A percentile compares a stretch with the other conserved stretches of the same genome.
Evolutionary conservation across 2,329 filamentous ascomycete species (phyloP).

Genomic region (Leptographium lundbergii): DNA sequence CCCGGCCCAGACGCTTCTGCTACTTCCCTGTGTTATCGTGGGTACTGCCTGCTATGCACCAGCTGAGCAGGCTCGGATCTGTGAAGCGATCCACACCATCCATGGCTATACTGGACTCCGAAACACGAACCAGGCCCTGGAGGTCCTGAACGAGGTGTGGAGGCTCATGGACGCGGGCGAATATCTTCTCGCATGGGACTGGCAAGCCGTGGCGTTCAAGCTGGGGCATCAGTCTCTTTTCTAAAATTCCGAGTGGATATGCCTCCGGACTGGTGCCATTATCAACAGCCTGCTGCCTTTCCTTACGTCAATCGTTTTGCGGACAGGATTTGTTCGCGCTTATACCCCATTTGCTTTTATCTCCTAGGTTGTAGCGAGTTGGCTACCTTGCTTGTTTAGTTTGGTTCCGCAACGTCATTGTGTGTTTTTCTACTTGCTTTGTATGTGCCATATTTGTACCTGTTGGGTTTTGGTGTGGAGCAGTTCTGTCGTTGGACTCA

Average conservation of each 20-base stretch:
- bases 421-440: background rate
- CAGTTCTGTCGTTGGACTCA: too few species aligned
- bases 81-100: conserved; percentile 34
- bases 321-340: too few species aligned
- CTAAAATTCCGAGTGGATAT: conserved; percentile 7
- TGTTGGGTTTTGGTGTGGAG: too few species aligned
- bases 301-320: background rate
- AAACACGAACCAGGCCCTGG: conserved; percentile 40
- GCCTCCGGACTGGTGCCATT: background rate
- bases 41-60: conserved; percentile 46
- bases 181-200: conserved; percentile 50
- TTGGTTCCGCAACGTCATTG: background rate
- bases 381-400: background rate
- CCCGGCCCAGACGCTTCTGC: conserved; percentile 44
- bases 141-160: conserved; percentile 48
- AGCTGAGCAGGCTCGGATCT: conserved; percentile 38
- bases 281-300: background rate
- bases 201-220: conserved; percentile 41
- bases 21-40: conserved; percentile 48
- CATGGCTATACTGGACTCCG: conserved; percentile 47
- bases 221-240: conserved; percentile 44
- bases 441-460: too few species aligned
- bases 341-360: background rate
- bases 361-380: background rate
- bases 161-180: conserved; percentile 43